Percentiles rank a stretch among this genome's conserved stretches.
phyloP scores from a whole-genome alignment of 2,329 filamentous ascomycete species.

The Aspergillus hortae region DNA sequence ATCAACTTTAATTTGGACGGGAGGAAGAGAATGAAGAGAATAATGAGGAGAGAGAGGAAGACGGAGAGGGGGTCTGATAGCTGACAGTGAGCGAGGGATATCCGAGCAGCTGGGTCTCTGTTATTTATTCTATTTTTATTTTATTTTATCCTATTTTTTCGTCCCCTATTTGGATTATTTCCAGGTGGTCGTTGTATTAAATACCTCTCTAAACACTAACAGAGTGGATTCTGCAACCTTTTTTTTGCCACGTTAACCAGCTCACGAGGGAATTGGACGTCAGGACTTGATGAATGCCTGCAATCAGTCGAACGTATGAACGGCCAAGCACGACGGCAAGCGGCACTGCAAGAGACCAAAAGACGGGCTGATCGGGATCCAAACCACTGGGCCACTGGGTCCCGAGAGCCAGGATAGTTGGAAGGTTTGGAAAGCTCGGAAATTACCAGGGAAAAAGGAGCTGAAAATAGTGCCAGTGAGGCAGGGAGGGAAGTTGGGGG shows the following conservation, averaged over 20 bases:
- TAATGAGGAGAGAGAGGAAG: background rate
- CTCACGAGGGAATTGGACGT: slow-evolving; percentile 20
- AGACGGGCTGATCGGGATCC: slow-evolving; percentile 18
- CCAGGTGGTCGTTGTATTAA: background rate
- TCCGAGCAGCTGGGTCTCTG: background rate
- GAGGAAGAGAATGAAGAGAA: background rate
- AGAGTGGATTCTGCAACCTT: slow-evolving; percentile 11
- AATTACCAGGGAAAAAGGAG: background rate
- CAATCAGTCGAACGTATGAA: slow-evolving; percentile 7
- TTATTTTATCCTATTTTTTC: background rate
- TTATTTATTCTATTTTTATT: slow-evolving; percentile 1
- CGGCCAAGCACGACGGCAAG: slow-evolving; percentile 14
- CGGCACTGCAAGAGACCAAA: slow-evolving; percentile 10
- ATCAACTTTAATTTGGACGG: background rate
- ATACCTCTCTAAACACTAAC: background rate
- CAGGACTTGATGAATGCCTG: background rate
- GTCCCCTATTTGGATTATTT: background rate
- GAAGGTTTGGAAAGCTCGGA: background rate
- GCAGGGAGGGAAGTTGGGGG: background rate
- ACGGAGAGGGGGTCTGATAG: too few species aligned
- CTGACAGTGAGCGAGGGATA: too few species aligned
- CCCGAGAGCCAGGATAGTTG: slow-evolving; percentile 21
- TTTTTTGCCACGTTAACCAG: slow-evolving; percentile 28
- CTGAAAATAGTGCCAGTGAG: slow-evolving; percentile 1
- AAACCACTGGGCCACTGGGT: slow-evolving; percentile 17